These are phyloP conservation scores for Sparassis latifolia DNA, from an alignment of 1,284 basidiomycete species.

Conservation along the genomic window DNA sequence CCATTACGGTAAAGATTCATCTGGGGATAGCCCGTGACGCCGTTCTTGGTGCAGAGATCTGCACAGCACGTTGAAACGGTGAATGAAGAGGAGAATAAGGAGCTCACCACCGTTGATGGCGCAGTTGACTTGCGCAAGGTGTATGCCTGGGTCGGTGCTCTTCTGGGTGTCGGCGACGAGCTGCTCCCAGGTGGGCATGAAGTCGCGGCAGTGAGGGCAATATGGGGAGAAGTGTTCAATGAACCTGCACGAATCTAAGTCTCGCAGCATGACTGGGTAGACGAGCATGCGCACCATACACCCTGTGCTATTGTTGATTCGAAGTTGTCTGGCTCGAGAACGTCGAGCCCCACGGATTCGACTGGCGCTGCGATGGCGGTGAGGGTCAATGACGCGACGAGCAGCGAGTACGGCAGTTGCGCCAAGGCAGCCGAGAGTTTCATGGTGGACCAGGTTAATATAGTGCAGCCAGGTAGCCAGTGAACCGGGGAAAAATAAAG, in stretches of 20 bases:
- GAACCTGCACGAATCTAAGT: slow-evolving; percentile 34
- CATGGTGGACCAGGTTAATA: not conserved
- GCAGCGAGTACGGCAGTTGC: slow-evolving; percentile 25
- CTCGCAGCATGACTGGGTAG: not conserved
- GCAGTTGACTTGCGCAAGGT: slow-evolving; percentile 85
- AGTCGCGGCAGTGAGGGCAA: slow-evolving; percentile 72
- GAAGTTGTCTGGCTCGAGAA: slow-evolving; percentile 65
- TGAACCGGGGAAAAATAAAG: not conserved
- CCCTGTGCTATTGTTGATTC: slow-evolving; percentile 48
- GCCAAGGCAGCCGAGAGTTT: slow-evolving; percentile 6
- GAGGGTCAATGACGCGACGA: slow-evolving; percentile 29
- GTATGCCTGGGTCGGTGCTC: slow-evolving; percentile 52
- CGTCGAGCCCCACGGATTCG: slow-evolving; percentile 24
- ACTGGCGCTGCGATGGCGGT: slow-evolving; percentile 33
- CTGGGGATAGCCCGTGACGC: slow-evolving; percentile 73
- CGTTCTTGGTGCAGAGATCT: slow-evolving; percentile 77
- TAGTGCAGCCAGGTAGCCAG: not conserved
- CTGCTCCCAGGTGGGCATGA: slow-evolving; percentile 81
- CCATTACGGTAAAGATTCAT: slow-evolving; percentile 75
- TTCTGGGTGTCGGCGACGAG: slow-evolving; percentile 55
- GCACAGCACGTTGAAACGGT: not conserved
- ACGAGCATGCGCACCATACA: slow-evolving; percentile 47
- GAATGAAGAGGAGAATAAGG: too few relatives aligned
- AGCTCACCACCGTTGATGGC: slow-evolving; percentile 72
- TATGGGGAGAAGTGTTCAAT: slow-evolving; percentile 77